Conservation (phyloP, 192 early-diverging fungal genomes). For the Linnemannia exigua region DNA sequence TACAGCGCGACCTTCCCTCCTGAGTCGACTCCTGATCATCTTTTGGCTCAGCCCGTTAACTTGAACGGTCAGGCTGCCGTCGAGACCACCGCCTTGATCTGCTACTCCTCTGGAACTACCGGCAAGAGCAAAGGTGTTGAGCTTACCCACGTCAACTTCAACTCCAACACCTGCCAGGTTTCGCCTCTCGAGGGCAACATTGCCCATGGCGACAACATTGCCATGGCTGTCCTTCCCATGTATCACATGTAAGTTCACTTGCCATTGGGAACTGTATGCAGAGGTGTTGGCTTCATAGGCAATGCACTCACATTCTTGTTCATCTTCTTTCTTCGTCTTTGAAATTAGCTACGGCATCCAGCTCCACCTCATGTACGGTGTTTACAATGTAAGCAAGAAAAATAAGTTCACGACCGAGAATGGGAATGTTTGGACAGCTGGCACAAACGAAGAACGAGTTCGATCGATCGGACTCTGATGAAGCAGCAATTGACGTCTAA, state of each 20-base stretch:
- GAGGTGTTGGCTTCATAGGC: too few relatives aligned
- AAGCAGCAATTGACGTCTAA: not conserved
- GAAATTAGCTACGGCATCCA: conserved; percentile 44
- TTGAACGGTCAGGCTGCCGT: conserved; percentile 36
- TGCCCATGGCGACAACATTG: conserved; percentile 29
- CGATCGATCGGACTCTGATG: conserved; percentile 8
- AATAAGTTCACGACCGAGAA: not conserved
- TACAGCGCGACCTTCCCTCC: conserved; percentile 42
- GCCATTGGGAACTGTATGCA: too few relatives aligned
- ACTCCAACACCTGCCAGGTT: conserved; percentile 79
- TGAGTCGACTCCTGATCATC: conserved; percentile 24
- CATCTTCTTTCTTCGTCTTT: not conserved
- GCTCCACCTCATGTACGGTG: conserved; percentile 35
- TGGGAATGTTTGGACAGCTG: conserved; percentile 3
- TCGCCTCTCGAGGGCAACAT: conserved; percentile 58
- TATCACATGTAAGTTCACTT: conserved; percentile 69
- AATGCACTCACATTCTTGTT: not conserved
- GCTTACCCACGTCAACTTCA: conserved; percentile 85
- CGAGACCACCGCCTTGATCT: conserved; percentile 68
- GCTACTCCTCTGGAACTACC: conserved; percentile 76
- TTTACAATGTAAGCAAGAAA: conserved; percentile 41
- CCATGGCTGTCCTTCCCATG: conserved; percentile 78
- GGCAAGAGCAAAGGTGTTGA: conserved; percentile 88
- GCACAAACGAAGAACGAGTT: not conserved
- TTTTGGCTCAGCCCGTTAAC: conserved; percentile 21